A percentile compares a stretch with the other conserved stretches of the same genome.
Evolutionary conservation across 2,329 filamentous ascomycete species (phyloP).

Genomic region (Sarocladium oryzae): DNA sequence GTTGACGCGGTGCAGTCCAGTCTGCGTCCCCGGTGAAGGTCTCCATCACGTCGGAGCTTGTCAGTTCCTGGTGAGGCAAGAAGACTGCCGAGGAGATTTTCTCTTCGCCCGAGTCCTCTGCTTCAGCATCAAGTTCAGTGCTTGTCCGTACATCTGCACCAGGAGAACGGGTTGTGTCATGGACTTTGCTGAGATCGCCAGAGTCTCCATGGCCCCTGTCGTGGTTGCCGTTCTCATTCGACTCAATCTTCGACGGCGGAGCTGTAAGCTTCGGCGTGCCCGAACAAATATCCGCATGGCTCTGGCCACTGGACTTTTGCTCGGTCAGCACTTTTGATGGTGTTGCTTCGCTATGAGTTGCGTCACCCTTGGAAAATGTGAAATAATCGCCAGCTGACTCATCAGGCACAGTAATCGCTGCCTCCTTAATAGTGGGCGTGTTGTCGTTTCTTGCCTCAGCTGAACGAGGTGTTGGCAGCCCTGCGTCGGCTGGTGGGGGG

Average conservation of each 20-base stretch:
- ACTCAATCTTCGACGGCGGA: conserved; percentile 16
- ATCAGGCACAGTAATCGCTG: not conserved
- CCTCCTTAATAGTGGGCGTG: not conserved
- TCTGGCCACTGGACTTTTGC: conserved; percentile 12
- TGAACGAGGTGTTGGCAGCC: conserved; percentile 1
- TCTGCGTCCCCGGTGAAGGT: conserved; percentile 26
- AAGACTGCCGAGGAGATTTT: conserved; percentile 85
- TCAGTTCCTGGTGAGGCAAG: conserved; percentile 63
- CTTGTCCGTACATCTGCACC: conserved; percentile 25
- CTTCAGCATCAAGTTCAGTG: conserved; percentile 27
- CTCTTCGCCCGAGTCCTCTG: conserved; percentile 66
- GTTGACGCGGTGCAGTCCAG: conserved; percentile 40
- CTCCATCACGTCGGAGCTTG: conserved; percentile 24
- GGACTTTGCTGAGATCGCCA: not conserved
- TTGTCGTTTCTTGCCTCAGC: not conserved
- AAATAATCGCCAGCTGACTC: conserved; percentile 19
- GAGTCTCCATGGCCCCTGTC: not conserved
- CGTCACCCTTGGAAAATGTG: conserved; percentile 12
- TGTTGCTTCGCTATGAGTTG: conserved; percentile 7
- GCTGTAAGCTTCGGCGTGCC: conserved; percentile 17
- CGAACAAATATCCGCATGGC: conserved; percentile 14
- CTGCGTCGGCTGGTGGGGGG: not conserved
- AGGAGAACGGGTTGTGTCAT: not conserved
- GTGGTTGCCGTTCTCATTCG: conserved; percentile 12
- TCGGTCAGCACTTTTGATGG: conserved; percentile 14